These are phyloP conservation scores for Xylaria sp. DNA, from an alignment of 2,329 filamentous ascomycete species.

Conservation along the genomic window DNA sequence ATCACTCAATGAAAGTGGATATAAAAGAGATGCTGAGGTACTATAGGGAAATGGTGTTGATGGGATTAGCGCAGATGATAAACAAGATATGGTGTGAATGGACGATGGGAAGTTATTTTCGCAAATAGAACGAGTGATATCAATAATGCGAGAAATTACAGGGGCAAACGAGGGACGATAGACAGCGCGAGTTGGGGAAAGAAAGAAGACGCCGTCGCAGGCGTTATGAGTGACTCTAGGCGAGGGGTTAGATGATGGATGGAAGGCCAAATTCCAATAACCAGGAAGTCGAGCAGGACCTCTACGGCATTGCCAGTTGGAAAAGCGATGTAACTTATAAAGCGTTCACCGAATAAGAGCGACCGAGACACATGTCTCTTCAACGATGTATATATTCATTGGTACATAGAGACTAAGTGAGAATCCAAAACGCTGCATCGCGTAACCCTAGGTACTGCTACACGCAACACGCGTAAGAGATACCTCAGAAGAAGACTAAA, in stretches of 20 bases:
- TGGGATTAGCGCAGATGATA: background rate
- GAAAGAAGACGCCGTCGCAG: background rate
- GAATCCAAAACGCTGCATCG: conserved; percentile 5
- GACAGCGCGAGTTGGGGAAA: background rate
- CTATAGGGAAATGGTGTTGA: background rate
- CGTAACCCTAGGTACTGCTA: conserved; percentile 27
- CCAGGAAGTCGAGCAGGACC: background rate
- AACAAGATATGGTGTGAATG: background rate
- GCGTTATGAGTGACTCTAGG: background rate
- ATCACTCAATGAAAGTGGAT: background rate
- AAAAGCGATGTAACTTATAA: conserved; percentile 24
- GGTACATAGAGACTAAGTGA: conserved; percentile 5
- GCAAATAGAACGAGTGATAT: conserved; percentile 15
- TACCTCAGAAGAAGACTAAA: background rate
- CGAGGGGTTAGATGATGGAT: conserved; percentile 7
- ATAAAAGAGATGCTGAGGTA: conserved; percentile 2
- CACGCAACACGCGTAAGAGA: background rate
- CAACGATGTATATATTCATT: conserved; percentile 6
- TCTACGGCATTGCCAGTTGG: background rate
- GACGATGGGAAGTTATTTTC: background rate
- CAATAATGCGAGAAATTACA: background rate
- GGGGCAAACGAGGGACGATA: background rate
- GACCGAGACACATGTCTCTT: conserved; percentile 23
- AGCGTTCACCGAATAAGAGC: background rate
- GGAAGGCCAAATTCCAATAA: background rate